Evolutionary conservation across 495 filamentous ascomycete genomes (phyloP).

Genomic region (Apodospora peruviana): DNA sequence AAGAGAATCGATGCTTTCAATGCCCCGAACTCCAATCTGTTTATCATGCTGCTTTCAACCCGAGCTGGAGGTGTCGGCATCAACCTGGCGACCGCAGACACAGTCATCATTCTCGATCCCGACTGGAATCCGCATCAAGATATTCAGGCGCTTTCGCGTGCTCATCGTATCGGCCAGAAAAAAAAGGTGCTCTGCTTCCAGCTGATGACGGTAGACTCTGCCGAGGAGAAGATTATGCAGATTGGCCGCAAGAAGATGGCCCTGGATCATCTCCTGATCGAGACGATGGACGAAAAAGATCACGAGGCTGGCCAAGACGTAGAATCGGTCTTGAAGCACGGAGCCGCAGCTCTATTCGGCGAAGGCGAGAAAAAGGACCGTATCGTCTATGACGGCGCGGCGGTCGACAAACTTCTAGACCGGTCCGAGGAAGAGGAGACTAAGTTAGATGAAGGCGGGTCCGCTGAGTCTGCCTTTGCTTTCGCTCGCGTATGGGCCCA

Average conservation of each 20-base stretch:
- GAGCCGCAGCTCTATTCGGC: slow-evolving; percentile 78
- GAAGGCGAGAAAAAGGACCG: slow-evolving; percentile 59
- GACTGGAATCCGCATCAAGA: slow-evolving; percentile 99
- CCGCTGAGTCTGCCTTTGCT: slow-evolving; percentile 73
- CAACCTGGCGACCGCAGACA: slow-evolving; percentile 95
- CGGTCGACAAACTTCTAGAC: slow-evolving; percentile 84
- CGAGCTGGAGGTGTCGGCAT: slow-evolving; percentile 95
- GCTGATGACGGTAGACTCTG: slow-evolving; percentile 78
- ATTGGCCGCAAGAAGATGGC: slow-evolving; percentile 94
- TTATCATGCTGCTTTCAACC: slow-evolving; percentile 88
- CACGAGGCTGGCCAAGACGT: slow-evolving; percentile 70
- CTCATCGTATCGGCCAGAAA: slow-evolving; percentile 91
- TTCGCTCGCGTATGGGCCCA: slow-evolving; percentile 93
- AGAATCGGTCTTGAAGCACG: slow-evolving; percentile 83
- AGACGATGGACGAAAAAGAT: slow-evolving; percentile 70
- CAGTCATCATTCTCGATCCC: slow-evolving; percentile 95
- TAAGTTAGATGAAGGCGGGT: slow-evolving; percentile 45
- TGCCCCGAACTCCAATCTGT: slow-evolving; percentile 70
- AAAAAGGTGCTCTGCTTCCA: slow-evolving; percentile 95
- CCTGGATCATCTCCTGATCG: slow-evolving; percentile 88
- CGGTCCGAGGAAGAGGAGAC: slow-evolving; percentile 75
- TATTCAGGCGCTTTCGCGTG: slow-evolving; percentile 88
- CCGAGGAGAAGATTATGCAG: slow-evolving; percentile 94
- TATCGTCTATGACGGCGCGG: slow-evolving; percentile 72
- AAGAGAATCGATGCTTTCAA: slow-evolving; percentile 92